These are phyloP conservation scores for Astrothelium subdiscretum DNA, from an alignment of 495 filamentous ascomycete genomes.

Conservation along the genomic window DNA sequence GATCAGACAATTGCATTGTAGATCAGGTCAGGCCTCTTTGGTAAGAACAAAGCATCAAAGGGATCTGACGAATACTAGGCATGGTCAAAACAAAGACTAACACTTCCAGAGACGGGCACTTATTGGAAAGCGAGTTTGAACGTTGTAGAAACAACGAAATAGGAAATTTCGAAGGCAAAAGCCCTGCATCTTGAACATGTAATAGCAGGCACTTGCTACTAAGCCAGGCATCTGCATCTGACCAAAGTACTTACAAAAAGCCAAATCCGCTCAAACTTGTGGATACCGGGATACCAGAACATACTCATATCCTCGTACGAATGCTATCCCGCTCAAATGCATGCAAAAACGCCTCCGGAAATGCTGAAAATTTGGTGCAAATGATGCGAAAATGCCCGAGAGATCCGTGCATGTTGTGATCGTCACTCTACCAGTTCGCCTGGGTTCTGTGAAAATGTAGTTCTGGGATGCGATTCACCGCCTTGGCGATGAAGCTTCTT, in stretches of 20 bases:
- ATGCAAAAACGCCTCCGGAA: background rate
- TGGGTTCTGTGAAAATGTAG: background rate
- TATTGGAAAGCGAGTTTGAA: background rate
- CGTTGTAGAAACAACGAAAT: background rate
- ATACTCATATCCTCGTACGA: conserved; percentile 5
- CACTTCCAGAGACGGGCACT: background rate
- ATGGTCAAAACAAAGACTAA: background rate
- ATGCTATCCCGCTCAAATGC: conserved; percentile 10
- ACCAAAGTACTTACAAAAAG: background rate
- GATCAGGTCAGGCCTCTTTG: background rate
- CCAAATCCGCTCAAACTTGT: background rate
- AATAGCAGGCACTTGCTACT: background rate
- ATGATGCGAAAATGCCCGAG: background rate
- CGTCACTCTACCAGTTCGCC: background rate
- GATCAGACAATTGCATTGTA: background rate
- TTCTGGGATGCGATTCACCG: background rate
- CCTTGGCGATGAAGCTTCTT: conserved; percentile 4
- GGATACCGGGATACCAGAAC: background rate
- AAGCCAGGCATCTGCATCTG: background rate
- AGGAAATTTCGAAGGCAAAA: background rate
- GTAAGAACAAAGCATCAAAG: background rate
- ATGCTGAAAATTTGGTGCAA: background rate
- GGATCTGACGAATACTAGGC: background rate
- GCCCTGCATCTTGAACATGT: background rate
- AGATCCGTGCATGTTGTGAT: background rate